Evolutionary conservation across 116 monocot genomes (phyloP).

Genomic region (Zostera marina): DNA sequence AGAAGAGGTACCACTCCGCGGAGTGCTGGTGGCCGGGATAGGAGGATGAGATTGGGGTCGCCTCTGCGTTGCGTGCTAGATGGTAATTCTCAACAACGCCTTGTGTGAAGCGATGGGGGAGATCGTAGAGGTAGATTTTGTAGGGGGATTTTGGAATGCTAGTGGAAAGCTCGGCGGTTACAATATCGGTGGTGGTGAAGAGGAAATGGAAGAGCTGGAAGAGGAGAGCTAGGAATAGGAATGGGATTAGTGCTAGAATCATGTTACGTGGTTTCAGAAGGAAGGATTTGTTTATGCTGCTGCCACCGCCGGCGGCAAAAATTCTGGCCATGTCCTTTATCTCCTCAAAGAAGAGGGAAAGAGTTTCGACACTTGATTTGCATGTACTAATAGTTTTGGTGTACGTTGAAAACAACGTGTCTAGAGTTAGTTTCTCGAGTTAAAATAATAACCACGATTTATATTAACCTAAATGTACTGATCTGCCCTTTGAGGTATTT

Average conservation of each 20-base stretch:
- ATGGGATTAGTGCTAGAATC: no score
- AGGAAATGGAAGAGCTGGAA: neutral
- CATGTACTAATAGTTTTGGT: no score
- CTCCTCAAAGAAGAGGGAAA: neutral
- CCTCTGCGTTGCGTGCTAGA: constrained; percentile 22
- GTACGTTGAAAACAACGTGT: no score
- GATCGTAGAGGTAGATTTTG: constrained; percentile 75
- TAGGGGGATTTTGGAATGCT: neutral
- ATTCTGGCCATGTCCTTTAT: neutral
- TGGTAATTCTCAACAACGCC: constrained; percentile 70
- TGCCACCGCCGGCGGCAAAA: neutral
- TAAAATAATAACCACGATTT: no score
- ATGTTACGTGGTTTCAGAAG: no score
- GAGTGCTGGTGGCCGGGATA: constrained; percentile 96
- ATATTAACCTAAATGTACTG: no score
- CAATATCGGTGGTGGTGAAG: neutral
- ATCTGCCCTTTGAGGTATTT: no score
- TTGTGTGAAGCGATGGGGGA: constrained; percentile 59
- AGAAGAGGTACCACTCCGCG: constrained; percentile 77
- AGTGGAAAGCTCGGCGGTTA: neutral
- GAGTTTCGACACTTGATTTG: neutral
- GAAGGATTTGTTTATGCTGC: no score
- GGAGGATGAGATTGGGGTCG: constrained; percentile 7
- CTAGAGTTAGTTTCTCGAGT: no score
- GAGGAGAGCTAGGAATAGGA: neutral